A percentile compares a stretch with the other conserved stretches of the same genome.
Conservation (phyloP, 2,329 filamentous ascomycete species). For the Botrytis elliptica region DNA sequence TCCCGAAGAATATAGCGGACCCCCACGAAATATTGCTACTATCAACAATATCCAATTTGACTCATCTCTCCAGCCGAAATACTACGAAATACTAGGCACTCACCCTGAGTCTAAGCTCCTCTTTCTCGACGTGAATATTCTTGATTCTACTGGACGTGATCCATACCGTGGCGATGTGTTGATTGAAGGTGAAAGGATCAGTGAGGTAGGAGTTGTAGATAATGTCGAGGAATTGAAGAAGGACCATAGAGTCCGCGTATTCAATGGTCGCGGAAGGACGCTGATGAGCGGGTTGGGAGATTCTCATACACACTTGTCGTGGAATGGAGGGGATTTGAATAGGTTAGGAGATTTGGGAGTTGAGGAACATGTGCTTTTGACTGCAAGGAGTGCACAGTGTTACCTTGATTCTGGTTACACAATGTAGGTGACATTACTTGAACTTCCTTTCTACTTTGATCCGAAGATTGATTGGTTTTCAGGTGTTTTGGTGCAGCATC, state of each 20-base stretch:
- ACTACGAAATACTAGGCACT: too few species aligned
- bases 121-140: too few species aligned
- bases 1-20: too few species aligned
- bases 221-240: too few species aligned
- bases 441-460: not conserved
- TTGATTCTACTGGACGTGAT: too few species aligned
- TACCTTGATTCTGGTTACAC: conserved; percentile 52
- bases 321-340: conserved; percentile 47
- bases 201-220: too few species aligned
- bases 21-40: too few species aligned
- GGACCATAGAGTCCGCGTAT: not conserved
- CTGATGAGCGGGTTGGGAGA: conserved; percentile 51
- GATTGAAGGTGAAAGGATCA: too few species aligned
- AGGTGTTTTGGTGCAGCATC: conserved; percentile 33
- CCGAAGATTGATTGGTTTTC: not conserved
- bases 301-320: conserved; percentile 50
- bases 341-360: conserved; percentile 44
- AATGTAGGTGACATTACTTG: conserved; percentile 37
- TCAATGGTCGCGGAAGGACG: conserved; percentile 39
- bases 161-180: too few species aligned
- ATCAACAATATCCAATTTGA: too few species aligned
- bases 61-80: too few species aligned
- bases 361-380: conserved; percentile 45
- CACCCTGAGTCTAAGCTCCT: too few species aligned
- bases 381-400: conserved; percentile 40